A percentile compares a stretch with the other conserved stretches of the same genome.
Evolutionary conservation across 73 alveolate genomes (phyloP).

Genomic region (Uronychia setigera): DNA sequence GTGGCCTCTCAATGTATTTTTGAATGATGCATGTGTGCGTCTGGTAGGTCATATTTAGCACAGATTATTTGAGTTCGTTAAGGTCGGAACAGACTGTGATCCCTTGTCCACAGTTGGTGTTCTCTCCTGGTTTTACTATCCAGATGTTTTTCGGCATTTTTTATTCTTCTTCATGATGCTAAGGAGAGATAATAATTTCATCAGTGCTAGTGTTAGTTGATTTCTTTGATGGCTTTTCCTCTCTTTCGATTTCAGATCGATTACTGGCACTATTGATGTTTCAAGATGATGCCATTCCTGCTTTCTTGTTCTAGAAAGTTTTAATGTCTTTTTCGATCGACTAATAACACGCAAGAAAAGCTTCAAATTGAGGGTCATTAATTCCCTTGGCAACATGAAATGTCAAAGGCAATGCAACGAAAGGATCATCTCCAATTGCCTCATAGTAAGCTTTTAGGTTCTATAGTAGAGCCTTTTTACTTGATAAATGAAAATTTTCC

Average conservation of each 20-base stretch:
- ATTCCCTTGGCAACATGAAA: conserved; percentile 38
- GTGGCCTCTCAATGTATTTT: conserved; percentile 62
- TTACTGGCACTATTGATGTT: not conserved
- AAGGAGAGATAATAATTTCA: not conserved
- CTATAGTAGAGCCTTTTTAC: conserved; percentile 24
- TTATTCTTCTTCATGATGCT: not conserved
- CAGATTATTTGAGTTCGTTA: conserved; percentile 30
- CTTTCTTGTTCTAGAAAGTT: not conserved
- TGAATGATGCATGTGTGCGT: conserved; percentile 66
- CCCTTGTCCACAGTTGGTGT: conserved; percentile 72
- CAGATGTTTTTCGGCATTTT: conserved; percentile 28
- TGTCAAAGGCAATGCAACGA: conserved; percentile 14
- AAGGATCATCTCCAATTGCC: conserved; percentile 19
- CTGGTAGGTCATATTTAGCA: conserved; percentile 25
- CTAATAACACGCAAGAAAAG: conserved; percentile 7
- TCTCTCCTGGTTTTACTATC: conserved; percentile 72
- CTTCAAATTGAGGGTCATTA: conserved; percentile 22
- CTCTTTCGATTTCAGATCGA: not conserved
- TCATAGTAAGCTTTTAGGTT: conserved; percentile 31
- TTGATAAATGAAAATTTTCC: conserved; percentile 27
- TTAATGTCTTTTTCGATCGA: not conserved
- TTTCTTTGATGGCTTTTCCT: not conserved
- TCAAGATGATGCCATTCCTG: not conserved
- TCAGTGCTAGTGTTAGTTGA: not conserved
- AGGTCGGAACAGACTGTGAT: conserved; percentile 52